These are phyloP conservation scores for Chalciporus pseudorubinellus DNA, from an alignment of 768 basidiomycete genomes.

Conservation along the genomic window DNA sequence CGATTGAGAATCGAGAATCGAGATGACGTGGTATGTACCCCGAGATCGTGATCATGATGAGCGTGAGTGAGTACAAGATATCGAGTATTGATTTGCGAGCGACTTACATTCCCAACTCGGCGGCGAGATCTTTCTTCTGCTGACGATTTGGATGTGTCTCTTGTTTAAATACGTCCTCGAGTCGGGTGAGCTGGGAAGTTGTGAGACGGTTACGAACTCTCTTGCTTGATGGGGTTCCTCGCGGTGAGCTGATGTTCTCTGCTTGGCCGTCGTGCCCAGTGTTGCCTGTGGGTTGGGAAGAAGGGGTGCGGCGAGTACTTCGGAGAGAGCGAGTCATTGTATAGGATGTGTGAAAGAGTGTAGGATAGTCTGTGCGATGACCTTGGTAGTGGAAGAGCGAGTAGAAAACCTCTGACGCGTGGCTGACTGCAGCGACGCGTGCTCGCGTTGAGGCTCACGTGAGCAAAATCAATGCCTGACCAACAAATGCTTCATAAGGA, in stretches of 20 bases:
- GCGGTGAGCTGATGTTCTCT: background rate
- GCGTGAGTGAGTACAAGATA: no score
- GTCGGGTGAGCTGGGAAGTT: constrained; percentile 23
- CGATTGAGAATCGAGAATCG: no score
- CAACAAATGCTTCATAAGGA: background rate
- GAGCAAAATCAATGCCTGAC: constrained; percentile 4
- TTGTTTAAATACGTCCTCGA: constrained; percentile 27
- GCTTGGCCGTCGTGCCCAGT: background rate
- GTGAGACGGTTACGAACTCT: constrained; percentile 41
- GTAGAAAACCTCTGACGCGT: constrained; percentile 1
- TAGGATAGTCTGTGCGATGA: constrained; percentile 24
- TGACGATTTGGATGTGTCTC: constrained; percentile 32
- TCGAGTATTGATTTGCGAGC: no score
- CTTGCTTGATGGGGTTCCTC: constrained; percentile 7
- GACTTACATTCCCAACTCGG: constrained; percentile 29
- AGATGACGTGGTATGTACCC: no score
- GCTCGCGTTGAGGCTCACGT: constrained; percentile 15
- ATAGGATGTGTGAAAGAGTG: constrained; percentile 13
- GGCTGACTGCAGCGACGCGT: constrained; percentile 23
- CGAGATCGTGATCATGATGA: no score
- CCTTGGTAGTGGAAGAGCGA: background rate
- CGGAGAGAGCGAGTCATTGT: constrained; percentile 29
- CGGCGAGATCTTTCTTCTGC: constrained; percentile 28
- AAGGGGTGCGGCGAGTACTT: constrained; percentile 25
- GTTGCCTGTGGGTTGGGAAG: background rate